Base-by-base conservation (phyloP, 257 asterid genomes). In the Sherardia arvensis region DNA sequence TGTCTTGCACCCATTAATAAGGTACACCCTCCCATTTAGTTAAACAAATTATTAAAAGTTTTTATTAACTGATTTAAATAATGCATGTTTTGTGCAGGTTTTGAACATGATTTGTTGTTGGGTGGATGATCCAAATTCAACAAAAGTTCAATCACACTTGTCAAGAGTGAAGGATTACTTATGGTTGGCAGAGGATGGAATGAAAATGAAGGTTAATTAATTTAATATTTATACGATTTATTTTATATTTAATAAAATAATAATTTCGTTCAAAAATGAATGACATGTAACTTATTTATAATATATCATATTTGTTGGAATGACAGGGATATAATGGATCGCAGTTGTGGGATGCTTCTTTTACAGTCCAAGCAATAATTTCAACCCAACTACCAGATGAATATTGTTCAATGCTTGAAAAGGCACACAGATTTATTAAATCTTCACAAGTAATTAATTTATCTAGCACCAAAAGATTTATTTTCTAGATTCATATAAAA, bases 1-100 rank as follows among this genome's bases (percentile, higher is more conserved):
- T 91, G 98, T 85, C 86, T 91, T 64, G 96, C 94, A 48, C 95
- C 96, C 43, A 95, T 91, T 66, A 91, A 88, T 85, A 91, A 91
- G 98, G 98, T 91, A 66, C 48, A 66, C 62, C 68, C 7, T 34
- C 43, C 43, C 43, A 4, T 34, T 34, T 10, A 34, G n/a, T n/a
- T n/a, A n/a, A n/a, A n/a, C n/a, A n/a, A n/a, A n/a, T n/a, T n/a
- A n/a, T n/a, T n/a, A n/a, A n/a, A n/a, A n/a, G n/a, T n/a, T n/a
- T n/a, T n/a, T n/a, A n/a, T n/a, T n/a, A n/a, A n/a, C n/a, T n/a
- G n/a, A n/a, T n/a, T n/a, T n/a, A n/a, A n/a, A n/a, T n/a, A n/a
- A n/a, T n/a, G n/a, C n/a, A n/a, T n/a, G 10, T 34, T 34, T 34
- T 34, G 10, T 56, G 58, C 80, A 91, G 96, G 84, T 88, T 67